Evolutionary conservation across 768 basidiomycete species (phyloP).

Genomic region (Hygrocybe punicea): DNA sequence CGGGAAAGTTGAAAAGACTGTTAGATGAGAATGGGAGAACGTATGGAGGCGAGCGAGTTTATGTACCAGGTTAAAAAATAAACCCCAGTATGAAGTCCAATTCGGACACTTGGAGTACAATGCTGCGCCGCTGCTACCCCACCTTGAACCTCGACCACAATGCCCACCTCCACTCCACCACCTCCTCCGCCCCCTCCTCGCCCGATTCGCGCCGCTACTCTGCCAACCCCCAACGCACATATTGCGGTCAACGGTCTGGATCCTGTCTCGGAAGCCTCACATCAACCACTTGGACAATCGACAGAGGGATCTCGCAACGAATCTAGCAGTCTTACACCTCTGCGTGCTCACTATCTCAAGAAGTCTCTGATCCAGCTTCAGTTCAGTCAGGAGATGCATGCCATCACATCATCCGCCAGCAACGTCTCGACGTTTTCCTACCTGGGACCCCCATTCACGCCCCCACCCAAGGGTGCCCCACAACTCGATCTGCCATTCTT

Average conservation of each 20-base stretch:
- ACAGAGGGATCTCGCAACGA: no score
- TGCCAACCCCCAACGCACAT: no score
- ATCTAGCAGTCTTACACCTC: constrained; percentile 54
- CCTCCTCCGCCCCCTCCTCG: no score
- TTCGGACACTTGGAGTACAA: no score
- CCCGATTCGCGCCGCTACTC: no score
- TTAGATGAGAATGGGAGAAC: constrained; percentile 56
- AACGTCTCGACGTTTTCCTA: constrained; percentile 72
- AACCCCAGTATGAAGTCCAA: not conserved
- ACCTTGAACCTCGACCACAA: no score
- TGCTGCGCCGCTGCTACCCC: no score
- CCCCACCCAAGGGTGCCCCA: constrained; percentile 56
- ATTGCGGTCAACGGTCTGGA: no score
- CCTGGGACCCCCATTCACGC: constrained; percentile 84
- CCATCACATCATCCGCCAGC: constrained; percentile 48
- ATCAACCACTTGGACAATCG: no score
- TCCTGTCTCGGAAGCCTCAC: no score
- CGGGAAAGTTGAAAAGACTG: constrained; percentile 55
- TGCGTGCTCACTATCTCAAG: constrained; percentile 97
- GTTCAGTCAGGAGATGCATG: constrained; percentile 73
- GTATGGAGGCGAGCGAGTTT: constrained; percentile 37
- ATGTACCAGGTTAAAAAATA: constrained; percentile 2
- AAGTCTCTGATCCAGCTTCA: constrained; percentile 89
- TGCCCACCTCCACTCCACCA: no score
- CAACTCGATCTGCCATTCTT: constrained; percentile 80